Percentiles rank a stretch among this genome's conserved stretches.
Evolutionary conservation across 2,329 filamentous ascomycete genomes (phyloP).

Genomic region (Fusarium napiforme): DNA sequence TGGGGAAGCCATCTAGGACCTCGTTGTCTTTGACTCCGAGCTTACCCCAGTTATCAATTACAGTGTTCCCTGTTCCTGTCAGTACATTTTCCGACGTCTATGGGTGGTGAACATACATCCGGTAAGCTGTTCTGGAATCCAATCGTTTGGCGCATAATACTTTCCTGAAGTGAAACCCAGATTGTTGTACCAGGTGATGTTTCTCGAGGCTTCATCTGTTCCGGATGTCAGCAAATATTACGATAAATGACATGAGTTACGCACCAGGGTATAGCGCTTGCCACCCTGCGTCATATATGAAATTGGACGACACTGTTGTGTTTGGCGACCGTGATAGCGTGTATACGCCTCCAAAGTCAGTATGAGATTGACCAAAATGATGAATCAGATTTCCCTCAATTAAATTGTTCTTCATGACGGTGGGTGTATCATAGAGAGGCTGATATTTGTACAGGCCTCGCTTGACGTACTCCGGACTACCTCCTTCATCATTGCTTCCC

Average conservation of each 20-base stretch:
- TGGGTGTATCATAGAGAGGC: not conserved
- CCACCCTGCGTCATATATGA: constrained; percentile 6
- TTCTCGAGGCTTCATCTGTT: constrained; percentile 9
- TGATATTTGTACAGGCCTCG: constrained; percentile 4
- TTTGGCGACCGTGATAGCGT: constrained; percentile 2
- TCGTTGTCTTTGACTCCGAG: not conserved
- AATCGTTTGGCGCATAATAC: constrained; percentile 8
- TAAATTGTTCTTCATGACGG: not conserved
- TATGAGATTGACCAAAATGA: constrained; percentile 5
- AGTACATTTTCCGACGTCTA: not conserved
- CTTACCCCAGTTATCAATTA: constrained; percentile 7
- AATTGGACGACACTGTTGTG: not conserved
- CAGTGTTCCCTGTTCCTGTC: not conserved
- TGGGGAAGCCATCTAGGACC: not conserved
- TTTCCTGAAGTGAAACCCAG: not conserved
- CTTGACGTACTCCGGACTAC: not conserved
- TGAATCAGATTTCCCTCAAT: constrained; percentile 2
- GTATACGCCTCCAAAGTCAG: constrained; percentile 4
- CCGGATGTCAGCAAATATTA: not conserved
- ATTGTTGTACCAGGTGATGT: constrained; percentile 8
- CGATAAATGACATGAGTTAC: fast-evolving
- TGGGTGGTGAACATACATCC: not conserved
- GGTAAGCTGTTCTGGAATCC: constrained; percentile 1
- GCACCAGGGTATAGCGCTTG: not conserved
- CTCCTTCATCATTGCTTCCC: constrained; percentile 6